Evolutionary conservation across 441 rosid species (phyloP).

Genomic region (Erodium moschatum): DNA sequence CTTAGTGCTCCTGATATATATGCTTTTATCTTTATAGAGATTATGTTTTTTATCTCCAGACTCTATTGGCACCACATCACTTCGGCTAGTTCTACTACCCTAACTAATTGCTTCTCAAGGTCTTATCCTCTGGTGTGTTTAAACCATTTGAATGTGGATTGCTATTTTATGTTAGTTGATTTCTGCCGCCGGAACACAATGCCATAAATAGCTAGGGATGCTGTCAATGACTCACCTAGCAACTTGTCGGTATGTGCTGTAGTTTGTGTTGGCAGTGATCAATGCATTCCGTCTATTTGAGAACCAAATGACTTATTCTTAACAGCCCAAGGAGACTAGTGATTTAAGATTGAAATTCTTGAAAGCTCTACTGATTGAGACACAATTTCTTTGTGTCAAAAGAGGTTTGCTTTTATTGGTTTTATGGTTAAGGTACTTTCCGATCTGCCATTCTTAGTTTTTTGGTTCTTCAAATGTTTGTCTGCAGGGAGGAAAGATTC

Average conservation of each 20-base stretch:
- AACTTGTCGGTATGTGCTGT: background rate
- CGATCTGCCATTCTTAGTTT: background rate
- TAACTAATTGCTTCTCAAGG: background rate
- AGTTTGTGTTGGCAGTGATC: background rate
- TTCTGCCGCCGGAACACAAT: background rate
- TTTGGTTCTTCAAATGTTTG: background rate
- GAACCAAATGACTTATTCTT: background rate
- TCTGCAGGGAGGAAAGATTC: constrained; percentile 76
- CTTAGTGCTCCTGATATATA: background rate
- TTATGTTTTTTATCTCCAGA: background rate
- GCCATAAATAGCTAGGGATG: background rate
- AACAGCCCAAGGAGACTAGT: background rate
- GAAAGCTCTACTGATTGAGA: background rate
- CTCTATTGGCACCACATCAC: background rate
- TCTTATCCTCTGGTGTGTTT: background rate
- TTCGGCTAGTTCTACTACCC: background rate
- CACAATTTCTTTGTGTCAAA: background rate
- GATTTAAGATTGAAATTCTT: background rate
- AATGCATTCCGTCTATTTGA: background rate
- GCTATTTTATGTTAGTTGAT: background rate
- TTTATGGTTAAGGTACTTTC: background rate
- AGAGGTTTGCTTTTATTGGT: background rate
- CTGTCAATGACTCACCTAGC: background rate
- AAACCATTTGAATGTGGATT: background rate
- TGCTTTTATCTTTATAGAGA: background rate